Conservation (phyloP, 768 basidiomycete genomes). For the Leccinum obscurum region DNA sequence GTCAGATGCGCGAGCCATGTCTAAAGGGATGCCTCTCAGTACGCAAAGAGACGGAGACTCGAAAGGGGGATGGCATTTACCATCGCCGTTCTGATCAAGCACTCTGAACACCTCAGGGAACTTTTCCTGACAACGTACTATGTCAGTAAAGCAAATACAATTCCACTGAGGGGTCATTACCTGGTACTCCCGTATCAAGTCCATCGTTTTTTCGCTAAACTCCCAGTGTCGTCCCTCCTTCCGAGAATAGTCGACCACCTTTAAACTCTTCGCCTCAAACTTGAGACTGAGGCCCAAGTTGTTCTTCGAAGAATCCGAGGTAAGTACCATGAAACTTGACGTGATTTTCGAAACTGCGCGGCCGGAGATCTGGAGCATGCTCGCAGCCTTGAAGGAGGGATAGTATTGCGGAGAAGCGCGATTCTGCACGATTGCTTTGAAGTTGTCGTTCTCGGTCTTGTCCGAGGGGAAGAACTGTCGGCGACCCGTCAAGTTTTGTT, state of each 20-base stretch:
- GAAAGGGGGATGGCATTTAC: conserved; percentile 35
- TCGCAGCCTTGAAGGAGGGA: conserved; percentile 78
- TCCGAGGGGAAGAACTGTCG: conserved; percentile 86
- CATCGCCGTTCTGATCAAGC: conserved; percentile 72
- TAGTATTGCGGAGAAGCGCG: conserved; percentile 59
- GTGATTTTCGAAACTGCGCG: conserved; percentile 88
- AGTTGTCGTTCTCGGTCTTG: conserved; percentile 72
- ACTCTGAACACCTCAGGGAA: conserved; percentile 84
- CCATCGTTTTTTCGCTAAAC: conserved; percentile 83
- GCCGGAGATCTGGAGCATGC: conserved; percentile 69
- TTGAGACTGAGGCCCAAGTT: conserved; percentile 95
- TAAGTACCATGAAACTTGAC: conserved; percentile 89
- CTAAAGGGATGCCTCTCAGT: conserved; percentile 40
- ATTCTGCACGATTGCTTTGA: conserved; percentile 63
- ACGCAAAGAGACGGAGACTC: background rate
- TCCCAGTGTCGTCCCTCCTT: conserved; percentile 90
- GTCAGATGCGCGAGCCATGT: conserved; percentile 66
- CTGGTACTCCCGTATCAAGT: conserved; percentile 84
- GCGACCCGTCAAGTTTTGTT: conserved; percentile 2
- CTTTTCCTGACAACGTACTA: conserved; percentile 43
- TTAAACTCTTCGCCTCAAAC: conserved; percentile 91
- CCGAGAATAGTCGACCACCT: conserved; percentile 89
- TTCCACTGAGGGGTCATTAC: conserved; percentile 31
- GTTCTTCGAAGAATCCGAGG: conserved; percentile 71
- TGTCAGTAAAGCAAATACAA: background rate